Percentiles rank a stretch among this genome's conserved stretches.
phyloP scores from a whole-genome alignment of 768 basidiomycete species.

The Strobilomyces dryophilus region DNA sequence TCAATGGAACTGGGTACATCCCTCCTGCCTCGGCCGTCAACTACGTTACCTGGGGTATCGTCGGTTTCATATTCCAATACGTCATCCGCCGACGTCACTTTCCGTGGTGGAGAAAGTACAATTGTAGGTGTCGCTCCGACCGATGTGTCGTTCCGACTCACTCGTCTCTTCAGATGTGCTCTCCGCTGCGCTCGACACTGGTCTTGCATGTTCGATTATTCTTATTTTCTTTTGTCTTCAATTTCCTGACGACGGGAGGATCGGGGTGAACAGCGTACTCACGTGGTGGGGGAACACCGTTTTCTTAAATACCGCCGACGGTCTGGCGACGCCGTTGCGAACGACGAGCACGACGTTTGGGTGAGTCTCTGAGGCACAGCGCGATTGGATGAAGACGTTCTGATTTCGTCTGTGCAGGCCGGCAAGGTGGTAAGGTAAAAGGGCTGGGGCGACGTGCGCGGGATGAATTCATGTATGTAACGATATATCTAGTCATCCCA shows the following conservation, averaged over 20 bases:
- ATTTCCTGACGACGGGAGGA: constrained; percentile 22
- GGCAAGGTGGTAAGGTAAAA: constrained; percentile 8
- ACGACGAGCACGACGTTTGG: constrained; percentile 24
- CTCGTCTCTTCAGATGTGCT: constrained; percentile 48
- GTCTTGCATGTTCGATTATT: constrained; percentile 62
- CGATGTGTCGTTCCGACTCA: neutral
- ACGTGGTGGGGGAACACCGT: constrained; percentile 35
- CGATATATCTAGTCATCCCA: neutral
- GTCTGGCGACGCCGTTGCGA: constrained; percentile 7
- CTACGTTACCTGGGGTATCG: constrained; percentile 70
- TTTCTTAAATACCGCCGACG: constrained; percentile 31
- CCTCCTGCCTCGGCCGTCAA: constrained; percentile 86
- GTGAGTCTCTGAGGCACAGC: constrained; percentile 12
- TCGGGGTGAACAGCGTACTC: constrained; percentile 17
- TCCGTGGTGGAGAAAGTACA: constrained; percentile 75
- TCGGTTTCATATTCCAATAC: constrained; percentile 77
- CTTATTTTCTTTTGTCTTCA: constrained; percentile 57
- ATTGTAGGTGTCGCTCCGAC: constrained; percentile 42
- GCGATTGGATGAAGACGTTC: neutral
- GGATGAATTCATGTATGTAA: neutral
- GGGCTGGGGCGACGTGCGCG: neutral
- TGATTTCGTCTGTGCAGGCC: constrained; percentile 7
- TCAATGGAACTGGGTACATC: constrained; percentile 53
- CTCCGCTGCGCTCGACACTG: constrained; percentile 73
- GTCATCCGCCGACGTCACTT: constrained; percentile 60